These are phyloP conservation scores for Parmelia sp. DNA, from an alignment of 495 filamentous ascomycete genomes.

Conservation along the genomic window DNA sequence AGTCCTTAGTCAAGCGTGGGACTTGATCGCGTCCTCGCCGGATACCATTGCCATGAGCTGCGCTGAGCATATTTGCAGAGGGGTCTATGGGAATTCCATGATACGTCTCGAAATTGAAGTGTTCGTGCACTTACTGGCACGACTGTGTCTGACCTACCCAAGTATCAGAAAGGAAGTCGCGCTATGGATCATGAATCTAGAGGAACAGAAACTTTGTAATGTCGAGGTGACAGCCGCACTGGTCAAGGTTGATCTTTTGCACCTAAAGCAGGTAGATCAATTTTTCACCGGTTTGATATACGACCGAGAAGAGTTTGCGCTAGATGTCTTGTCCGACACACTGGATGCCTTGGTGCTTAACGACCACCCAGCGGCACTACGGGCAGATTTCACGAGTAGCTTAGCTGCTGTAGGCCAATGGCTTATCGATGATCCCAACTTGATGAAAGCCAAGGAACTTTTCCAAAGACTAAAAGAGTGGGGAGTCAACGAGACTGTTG, in stretches of 20 bases:
- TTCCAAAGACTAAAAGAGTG: slow-evolving; percentile 64
- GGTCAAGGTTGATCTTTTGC: slow-evolving; percentile 65
- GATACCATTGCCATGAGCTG: slow-evolving; percentile 63
- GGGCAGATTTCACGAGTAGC: slow-evolving; percentile 79
- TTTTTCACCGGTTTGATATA: slow-evolving; percentile 65
- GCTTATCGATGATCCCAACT: slow-evolving; percentile 64
- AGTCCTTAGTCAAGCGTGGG: slow-evolving; percentile 51
- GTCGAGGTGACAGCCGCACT: slow-evolving; percentile 69
- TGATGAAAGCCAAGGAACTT: slow-evolving; percentile 59
- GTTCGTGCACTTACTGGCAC: slow-evolving; percentile 72
- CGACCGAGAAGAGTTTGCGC: slow-evolving; percentile 57
- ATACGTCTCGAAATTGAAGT: slow-evolving; percentile 70
- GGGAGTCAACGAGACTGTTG: slow-evolving; percentile 48
- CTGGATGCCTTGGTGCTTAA: slow-evolving; percentile 71
- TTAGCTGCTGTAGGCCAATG: slow-evolving; percentile 75
- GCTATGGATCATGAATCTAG: slow-evolving; percentile 60
- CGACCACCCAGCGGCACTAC: slow-evolving; percentile 66
- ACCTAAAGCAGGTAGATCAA: slow-evolving; percentile 72
- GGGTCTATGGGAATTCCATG: slow-evolving; percentile 55
- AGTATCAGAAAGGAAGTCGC: slow-evolving; percentile 68
- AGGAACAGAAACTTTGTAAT: slow-evolving; percentile 72
- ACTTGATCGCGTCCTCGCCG: slow-evolving; percentile 41
- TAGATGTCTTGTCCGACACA: slow-evolving; percentile 69
- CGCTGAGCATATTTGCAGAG: slow-evolving; percentile 62
- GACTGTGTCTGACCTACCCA: slow-evolving; percentile 70